Conservation (phyloP, 1,284 basidiomycete genomes). For the Anthracocystis walkeri region DNA sequence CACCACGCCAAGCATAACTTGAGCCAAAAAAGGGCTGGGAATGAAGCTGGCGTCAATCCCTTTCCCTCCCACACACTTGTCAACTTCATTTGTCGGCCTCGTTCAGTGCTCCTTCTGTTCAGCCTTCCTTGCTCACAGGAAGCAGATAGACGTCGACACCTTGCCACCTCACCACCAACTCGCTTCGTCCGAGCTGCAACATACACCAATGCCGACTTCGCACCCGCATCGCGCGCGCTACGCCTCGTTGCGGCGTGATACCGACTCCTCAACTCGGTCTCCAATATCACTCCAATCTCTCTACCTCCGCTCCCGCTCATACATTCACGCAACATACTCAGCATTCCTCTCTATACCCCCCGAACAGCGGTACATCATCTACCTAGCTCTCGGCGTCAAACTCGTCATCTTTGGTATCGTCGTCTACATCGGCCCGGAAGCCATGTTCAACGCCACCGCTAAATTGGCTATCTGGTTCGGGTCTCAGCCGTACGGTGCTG, state of each 20-base stretch:
- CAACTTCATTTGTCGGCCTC: too few relatives aligned
- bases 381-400: slow-evolving; percentile 29
- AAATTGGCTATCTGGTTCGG: slow-evolving; percentile 50
- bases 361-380: slow-evolving; percentile 37
- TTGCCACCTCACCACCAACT: too few relatives aligned
- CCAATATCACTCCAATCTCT: slow-evolving; percentile 11
- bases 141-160: too few relatives aligned
- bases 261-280: neutral
- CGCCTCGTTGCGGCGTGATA: slow-evolving; percentile 20
- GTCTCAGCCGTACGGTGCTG: slow-evolving; percentile 34
- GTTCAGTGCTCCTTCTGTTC: too few relatives aligned
- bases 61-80: too few relatives aligned
- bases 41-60: too few relatives aligned
- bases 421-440: slow-evolving; percentile 37
- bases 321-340: slow-evolving; percentile 17
- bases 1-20: neutral
- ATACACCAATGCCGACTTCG: slow-evolving; percentile 13
- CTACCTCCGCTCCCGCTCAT: slow-evolving; percentile 17
- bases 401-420: slow-evolving; percentile 22
- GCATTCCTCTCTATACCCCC: slow-evolving; percentile 29
- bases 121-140: too few relatives aligned
- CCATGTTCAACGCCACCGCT: slow-evolving; percentile 48
- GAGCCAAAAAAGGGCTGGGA: too few relatives aligned
- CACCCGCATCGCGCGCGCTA: slow-evolving; percentile 26
- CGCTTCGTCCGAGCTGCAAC: neutral